Conservation (phyloP, 352 stramenopile species). For the Pythium coloratum region DNA sequence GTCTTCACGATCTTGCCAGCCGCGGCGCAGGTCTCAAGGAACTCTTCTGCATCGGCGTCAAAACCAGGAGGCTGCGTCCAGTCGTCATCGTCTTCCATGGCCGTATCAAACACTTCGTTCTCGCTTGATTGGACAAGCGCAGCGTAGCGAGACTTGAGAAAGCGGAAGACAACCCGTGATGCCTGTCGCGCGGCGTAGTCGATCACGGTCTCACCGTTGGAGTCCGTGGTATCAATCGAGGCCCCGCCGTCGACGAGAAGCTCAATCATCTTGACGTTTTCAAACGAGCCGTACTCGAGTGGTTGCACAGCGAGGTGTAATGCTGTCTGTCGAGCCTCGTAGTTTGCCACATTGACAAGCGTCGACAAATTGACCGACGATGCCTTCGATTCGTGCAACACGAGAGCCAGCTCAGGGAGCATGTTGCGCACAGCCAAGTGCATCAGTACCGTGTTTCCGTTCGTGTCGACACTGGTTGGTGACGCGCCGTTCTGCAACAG, state of each 20-base stretch:
- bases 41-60: conserved; percentile 43
- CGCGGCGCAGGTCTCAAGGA: conserved; percentile 48
- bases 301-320: conserved; percentile 62
- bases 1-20: conserved; percentile 55
- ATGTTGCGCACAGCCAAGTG: conserved; percentile 62
- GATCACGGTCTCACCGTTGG: conserved; percentile 26
- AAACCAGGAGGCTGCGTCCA: conserved; percentile 38
- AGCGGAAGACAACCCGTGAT: conserved; percentile 55
- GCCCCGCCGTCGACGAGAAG: conserved; percentile 46
- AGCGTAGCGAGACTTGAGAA: conserved; percentile 38
- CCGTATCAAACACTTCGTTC: conserved; percentile 27
- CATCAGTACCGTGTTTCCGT: conserved; percentile 54
- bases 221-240: neutral
- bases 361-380: conserved; percentile 20
- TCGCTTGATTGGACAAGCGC: conserved; percentile 24
- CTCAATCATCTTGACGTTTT: conserved; percentile 52
- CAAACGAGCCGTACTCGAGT: conserved; percentile 53
- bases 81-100: conserved; percentile 20
- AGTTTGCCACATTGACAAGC: conserved; percentile 25
- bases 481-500: conserved; percentile 59
- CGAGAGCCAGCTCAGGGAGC: conserved; percentile 37
- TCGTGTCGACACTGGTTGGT: conserved; percentile 37
- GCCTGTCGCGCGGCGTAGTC: conserved; percentile 52
- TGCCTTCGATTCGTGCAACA: conserved; percentile 35
- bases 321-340: conserved; percentile 34